phyloP scores from a whole-genome alignment of 805 yeast genomes.

The Yamadazyma ubonensis region DNA sequence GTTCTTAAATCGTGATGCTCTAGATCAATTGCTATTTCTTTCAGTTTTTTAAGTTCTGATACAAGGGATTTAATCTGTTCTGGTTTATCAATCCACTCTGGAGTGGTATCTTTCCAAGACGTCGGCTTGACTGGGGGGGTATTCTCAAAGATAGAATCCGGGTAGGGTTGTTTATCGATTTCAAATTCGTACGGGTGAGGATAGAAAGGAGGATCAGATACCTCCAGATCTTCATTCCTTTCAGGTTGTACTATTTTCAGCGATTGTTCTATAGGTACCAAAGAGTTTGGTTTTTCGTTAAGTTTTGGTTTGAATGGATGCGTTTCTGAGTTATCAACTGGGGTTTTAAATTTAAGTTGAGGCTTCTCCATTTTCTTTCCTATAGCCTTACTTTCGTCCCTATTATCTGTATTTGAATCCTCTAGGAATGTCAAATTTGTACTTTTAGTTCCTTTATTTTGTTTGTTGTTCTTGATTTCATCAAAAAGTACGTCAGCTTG shows the following conservation, averaged over 20 bases:
- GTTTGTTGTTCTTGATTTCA: conserved; percentile 22
- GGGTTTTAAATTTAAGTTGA: conserved; percentile 55
- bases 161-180: conserved; percentile 68
- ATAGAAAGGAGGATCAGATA: conserved; percentile 56
- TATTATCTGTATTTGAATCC: conserved; percentile 27
- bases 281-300: conserved; percentile 67
- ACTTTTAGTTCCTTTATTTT: conserved; percentile 6
- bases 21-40: conserved; percentile 85
- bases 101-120: conserved; percentile 65
- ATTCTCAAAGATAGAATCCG: conserved; percentile 48
- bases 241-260: conserved; percentile 31
- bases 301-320: conserved; percentile 79
- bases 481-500: conserved; percentile 71
- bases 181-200: conserved; percentile 81
- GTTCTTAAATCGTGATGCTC: conserved; percentile 95
- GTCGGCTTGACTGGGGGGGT: conserved; percentile 52
- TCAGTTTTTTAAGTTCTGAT: conserved; percentile 44
- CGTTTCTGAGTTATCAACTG: conserved; percentile 66
- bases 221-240: conserved; percentile 23
- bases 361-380: conserved; percentile 57
- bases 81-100: conserved; percentile 69
- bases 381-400: conserved; percentile 12
- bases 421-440: conserved; percentile 49
- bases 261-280: conserved; percentile 55
- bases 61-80: conserved; percentile 56